A percentile compares a stretch with the other conserved stretches of the same genome.
phyloP scores from a whole-genome alignment of 1,284 basidiomycete species.

The Ceratobasidium sp. region DNA sequence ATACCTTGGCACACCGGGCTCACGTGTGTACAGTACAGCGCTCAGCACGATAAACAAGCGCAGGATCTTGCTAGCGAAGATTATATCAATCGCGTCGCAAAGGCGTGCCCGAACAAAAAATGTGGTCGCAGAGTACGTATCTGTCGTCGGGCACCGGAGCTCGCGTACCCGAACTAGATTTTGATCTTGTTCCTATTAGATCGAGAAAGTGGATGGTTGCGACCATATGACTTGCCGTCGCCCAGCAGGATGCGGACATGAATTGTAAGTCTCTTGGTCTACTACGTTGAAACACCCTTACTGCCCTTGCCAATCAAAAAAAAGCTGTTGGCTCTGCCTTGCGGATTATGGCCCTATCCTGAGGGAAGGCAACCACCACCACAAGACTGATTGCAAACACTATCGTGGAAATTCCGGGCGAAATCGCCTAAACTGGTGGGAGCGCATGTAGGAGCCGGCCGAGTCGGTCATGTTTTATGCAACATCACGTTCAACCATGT shows the following conservation, averaged over 20 bases:
- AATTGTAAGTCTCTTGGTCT: constrained; percentile 22
- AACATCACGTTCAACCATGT: too few species aligned
- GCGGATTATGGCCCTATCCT: constrained; percentile 7
- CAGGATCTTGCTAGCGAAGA: constrained; percentile 19
- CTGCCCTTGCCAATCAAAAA: not conserved
- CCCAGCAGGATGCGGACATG: constrained; percentile 24
- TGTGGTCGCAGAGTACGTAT: constrained; percentile 12
- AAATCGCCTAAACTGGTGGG: not conserved
- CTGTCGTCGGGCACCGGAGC: not conserved
- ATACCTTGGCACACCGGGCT: constrained; percentile 39
- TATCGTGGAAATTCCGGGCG: not conserved
- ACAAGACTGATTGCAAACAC: constrained; percentile 1
- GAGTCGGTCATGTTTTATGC: too few species aligned
- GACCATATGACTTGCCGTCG: constrained; percentile 35
- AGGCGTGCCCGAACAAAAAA: constrained; percentile 14
- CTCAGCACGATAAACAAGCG: not conserved
- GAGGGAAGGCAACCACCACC: constrained; percentile 10
- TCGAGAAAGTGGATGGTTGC: constrained; percentile 14
- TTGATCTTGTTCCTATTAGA: not conserved
- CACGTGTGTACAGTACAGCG: constrained; percentile 36
- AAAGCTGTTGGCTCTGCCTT: constrained; percentile 29
- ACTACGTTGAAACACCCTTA: not conserved
- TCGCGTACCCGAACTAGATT: not conserved
- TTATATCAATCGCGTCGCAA: constrained; percentile 10
- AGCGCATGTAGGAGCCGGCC: not conserved